phyloP scores from a whole-genome alignment of 257 asterid genomes.

The Salvia rosmarinus region DNA sequence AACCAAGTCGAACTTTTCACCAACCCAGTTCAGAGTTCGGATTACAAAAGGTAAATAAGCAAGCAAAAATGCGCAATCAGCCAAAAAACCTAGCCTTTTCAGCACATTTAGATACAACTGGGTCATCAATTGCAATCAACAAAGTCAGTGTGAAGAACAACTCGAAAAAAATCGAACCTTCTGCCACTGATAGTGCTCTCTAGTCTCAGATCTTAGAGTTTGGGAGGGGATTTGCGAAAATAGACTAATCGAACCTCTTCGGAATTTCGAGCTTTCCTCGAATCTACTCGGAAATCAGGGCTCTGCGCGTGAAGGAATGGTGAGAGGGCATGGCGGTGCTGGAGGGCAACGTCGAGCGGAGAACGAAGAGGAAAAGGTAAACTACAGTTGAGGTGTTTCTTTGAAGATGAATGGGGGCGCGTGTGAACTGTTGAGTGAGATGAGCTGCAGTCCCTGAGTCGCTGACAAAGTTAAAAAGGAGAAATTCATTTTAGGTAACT shows the following conservation, averaged over 20 bases:
- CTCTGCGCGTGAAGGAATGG: background rate
- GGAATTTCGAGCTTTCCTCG: background rate
- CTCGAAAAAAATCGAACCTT: slow-evolving; percentile 8
- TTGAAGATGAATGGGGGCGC: slow-evolving; percentile 11
- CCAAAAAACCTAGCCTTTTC: slow-evolving; percentile 10
- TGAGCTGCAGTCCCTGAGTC: background rate
- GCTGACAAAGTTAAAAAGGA: background rate
- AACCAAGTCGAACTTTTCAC: background rate
- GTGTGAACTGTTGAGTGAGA: background rate
- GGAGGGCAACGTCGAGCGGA: slow-evolving; percentile 7
- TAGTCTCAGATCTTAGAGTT: slow-evolving; percentile 25
- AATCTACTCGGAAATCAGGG: background rate
- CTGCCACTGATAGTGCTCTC: background rate
- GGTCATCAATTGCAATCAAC: slow-evolving; percentile 7
- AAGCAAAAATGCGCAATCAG: background rate
- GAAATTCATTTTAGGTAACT: background rate
- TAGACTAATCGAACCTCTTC: background rate
- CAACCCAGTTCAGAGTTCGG: background rate
- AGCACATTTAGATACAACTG: background rate
- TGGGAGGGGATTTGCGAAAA: background rate
- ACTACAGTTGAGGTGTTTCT: background rate
- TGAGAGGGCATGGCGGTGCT: background rate
- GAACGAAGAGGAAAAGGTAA: slow-evolving; percentile 3
- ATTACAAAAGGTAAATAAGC: slow-evolving; percentile 11
- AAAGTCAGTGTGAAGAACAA: background rate